phyloP scores from a whole-genome alignment of 176 grass and related monocot genomes.

The Secale cereale region DNA sequence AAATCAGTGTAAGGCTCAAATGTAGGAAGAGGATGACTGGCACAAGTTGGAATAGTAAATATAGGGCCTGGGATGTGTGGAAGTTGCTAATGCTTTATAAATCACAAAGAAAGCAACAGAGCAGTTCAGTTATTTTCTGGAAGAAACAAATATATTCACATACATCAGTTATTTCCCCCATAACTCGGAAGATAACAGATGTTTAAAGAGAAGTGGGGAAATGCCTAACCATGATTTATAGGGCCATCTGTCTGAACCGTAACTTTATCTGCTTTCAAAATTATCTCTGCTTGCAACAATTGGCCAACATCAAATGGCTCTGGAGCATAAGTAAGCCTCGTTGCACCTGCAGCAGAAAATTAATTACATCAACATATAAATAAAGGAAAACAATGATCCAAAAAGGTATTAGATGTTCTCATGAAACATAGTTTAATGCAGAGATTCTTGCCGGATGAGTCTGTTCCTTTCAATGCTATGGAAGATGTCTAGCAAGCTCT shows the following conservation, averaged over 20 bases:
- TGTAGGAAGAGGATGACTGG: not conserved
- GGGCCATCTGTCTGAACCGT: slow-evolving; percentile 54
- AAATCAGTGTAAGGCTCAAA: slow-evolving; percentile 4
- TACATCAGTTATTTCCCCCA: not conserved
- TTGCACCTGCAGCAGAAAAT: slow-evolving; percentile 65
- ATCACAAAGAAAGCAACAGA: not conserved
- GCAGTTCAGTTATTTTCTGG: slow-evolving; percentile 16
- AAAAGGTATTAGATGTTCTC: not conserved
- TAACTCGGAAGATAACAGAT: not conserved
- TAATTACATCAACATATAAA: not conserved
- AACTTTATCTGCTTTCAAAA: slow-evolving; percentile 46
- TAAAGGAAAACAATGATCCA: not conserved
- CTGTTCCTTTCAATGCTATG: slow-evolving; percentile 1
- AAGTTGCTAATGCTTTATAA: not conserved
- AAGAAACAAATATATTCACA: not conserved
- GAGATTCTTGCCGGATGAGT: not conserved
- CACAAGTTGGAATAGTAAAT: not conserved
- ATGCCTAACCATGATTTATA: slow-evolving; percentile 76
- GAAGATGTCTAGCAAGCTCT: not conserved
- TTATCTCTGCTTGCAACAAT: slow-evolving; percentile 79
- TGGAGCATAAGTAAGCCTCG: slow-evolving; percentile 78
- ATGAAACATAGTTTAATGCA: not conserved
- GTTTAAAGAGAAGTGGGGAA: not conserved
- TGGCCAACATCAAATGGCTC: slow-evolving; percentile 90
- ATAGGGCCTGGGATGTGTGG: not conserved